Evolutionary conservation across 345 rosid species (phyloP).

Genomic region (Ceriops tagal): DNA sequence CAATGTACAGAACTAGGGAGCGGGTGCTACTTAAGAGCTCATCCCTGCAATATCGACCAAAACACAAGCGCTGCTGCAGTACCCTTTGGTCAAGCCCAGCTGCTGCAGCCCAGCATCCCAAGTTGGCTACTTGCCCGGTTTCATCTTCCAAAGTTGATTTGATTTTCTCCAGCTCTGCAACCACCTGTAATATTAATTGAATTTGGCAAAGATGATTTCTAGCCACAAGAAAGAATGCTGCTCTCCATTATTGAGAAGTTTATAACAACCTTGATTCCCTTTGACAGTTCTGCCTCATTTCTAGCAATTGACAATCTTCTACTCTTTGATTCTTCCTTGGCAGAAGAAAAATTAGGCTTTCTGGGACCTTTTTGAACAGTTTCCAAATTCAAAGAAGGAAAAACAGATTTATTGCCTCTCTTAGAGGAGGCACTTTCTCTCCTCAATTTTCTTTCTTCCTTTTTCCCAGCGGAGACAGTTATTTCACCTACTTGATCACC

Average conservation of each 20-base stretch:
- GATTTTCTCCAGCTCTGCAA: conserved; percentile 63
- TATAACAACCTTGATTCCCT: conserved; percentile 65
- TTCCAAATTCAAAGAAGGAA: conserved; percentile 20
- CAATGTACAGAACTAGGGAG: conserved; percentile 60
- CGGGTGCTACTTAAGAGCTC: conserved; percentile 62
- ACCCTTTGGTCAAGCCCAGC: conserved; percentile 59
- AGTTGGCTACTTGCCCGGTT: conserved; percentile 50
- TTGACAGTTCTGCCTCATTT: conserved; percentile 72
- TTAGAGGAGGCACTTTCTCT: conserved; percentile 27
- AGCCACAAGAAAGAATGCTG: conserved; percentile 13
- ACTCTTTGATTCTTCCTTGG: conserved; percentile 35
- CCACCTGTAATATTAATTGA: conserved; percentile 41
- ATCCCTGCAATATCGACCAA: conserved; percentile 80
- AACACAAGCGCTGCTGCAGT: conserved; percentile 51
- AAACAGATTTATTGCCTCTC: conserved; percentile 8
- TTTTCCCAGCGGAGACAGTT: conserved; percentile 39
- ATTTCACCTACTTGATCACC: conserved; percentile 18
- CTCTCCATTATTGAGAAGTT: conserved; percentile 10
- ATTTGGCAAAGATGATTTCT: conserved; percentile 17
- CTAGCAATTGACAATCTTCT: conserved; percentile 51
- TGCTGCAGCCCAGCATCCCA: conserved; percentile 84
- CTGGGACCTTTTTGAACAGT: conserved; percentile 17
- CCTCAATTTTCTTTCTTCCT: conserved; percentile 41
- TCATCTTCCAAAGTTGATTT: conserved; percentile 54
- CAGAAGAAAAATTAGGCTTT: conserved; percentile 25